Conservation (phyloP, 176 grass and related monocot species). For the Bromus sterilis region DNA sequence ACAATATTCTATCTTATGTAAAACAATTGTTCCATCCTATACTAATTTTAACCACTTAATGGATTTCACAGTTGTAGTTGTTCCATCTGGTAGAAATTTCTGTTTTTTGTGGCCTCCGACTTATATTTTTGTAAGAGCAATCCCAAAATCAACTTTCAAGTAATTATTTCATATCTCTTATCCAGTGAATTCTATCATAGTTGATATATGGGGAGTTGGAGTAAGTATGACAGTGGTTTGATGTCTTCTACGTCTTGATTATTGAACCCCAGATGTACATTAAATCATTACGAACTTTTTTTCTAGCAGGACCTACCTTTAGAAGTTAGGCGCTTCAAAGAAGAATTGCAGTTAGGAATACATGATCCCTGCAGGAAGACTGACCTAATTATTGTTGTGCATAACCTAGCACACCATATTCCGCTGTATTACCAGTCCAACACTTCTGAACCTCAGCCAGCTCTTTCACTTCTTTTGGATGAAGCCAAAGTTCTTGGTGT, state of each 20-base stretch:
- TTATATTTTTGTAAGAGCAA: conserved; percentile 9
- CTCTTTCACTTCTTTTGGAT: conserved; percentile 78
- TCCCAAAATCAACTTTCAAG: neutral
- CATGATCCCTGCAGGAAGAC: conserved; percentile 61
- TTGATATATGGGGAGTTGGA: neutral
- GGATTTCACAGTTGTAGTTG: neutral
- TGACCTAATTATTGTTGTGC: conserved; percentile 86
- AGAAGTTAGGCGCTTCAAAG: conserved; percentile 59
- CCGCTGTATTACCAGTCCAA: conserved; percentile 43
- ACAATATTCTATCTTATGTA: neutral
- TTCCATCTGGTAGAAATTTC: neutral
- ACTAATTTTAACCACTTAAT: neutral
- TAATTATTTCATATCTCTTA: conserved; percentile 6
- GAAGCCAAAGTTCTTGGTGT: conserved; percentile 66
- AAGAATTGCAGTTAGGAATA: conserved; percentile 60
- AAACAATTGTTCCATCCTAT: neutral
- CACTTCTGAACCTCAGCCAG: conserved; percentile 41
- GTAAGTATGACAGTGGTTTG: neutral
- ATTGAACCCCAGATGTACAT: neutral
- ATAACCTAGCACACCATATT: conserved; percentile 88
- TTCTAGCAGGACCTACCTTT: conserved; percentile 61
- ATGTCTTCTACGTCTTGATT: neutral
- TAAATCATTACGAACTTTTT: neutral
- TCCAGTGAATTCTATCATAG: neutral
- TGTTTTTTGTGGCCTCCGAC: neutral